Percentiles rank a stretch among this genome's conserved stretches.
Conservation (phyloP, 371 early-diverging fungal genomes). For the Haplosporangium sp. region DNA sequence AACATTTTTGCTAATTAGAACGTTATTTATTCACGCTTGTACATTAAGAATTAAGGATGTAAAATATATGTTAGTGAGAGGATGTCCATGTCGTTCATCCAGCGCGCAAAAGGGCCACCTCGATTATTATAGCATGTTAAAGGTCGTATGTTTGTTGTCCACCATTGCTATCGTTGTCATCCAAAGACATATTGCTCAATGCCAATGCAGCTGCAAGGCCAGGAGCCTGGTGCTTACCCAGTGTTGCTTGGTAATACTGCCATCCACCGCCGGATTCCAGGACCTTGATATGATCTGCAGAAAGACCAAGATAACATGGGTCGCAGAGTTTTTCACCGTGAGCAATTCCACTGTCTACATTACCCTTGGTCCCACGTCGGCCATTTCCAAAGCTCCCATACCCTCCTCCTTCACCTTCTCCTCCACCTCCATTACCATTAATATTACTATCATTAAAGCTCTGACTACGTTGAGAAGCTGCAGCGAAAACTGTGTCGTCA, state of each 20-base stretch:
- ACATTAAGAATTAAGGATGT: not conserved
- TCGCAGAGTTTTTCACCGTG: slow-evolving; percentile 48
- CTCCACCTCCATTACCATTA: not conserved
- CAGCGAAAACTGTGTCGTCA: not conserved
- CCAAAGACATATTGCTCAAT: slow-evolving; percentile 13
- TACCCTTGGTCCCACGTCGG: slow-evolving; percentile 40
- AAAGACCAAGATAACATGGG: slow-evolving; percentile 50
- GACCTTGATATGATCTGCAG: slow-evolving; percentile 47
- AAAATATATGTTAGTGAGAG: not conserved
- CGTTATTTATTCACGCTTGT: not conserved
- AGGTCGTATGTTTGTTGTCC: not conserved
- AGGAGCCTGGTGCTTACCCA: slow-evolving; percentile 34
- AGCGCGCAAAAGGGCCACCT: slow-evolving; percentile 1
- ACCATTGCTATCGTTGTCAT: slow-evolving; percentile 4
- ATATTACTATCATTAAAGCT: slow-evolving; percentile 17
- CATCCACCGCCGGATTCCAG: slow-evolving; percentile 52
- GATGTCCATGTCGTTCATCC: not conserved
- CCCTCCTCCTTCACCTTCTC: slow-evolving; percentile 2
- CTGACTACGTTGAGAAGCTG: slow-evolving; percentile 18
- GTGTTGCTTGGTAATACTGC: slow-evolving; percentile 51
- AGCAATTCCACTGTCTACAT: slow-evolving; percentile 47
- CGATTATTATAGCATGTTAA: not conserved
- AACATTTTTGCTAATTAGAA: not conserved
- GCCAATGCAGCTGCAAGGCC: slow-evolving; percentile 44
- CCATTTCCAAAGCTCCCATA: slow-evolving; percentile 31